Base-by-base conservation (phyloP, 2,329 filamentous ascomycete species). In the Pseudogymnoascus sp. region DNA sequence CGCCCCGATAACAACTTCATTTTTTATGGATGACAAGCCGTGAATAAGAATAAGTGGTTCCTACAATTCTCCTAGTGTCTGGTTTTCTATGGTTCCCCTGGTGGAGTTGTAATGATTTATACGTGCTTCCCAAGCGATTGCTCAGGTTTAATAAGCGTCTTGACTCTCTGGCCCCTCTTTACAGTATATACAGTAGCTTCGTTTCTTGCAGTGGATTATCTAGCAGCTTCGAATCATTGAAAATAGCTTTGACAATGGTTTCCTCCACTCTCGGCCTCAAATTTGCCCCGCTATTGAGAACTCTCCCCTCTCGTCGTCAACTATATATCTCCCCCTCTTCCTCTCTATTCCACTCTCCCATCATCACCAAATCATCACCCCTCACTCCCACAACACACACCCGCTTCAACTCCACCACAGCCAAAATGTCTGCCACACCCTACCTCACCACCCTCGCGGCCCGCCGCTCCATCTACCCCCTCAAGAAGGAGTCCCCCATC, bases 381-480 rank as follows among this genome's bases (percentile, higher is more conserved):
- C 23, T 6, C 50, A 56, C 7, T 11, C 7, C 23, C 21, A 14
- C 31, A 4, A 42, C 40, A 8, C 16, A 42, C 40, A 2, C 1
- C 16, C 40, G 40, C 40, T 10, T 4, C 50, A 63, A 47, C 53
- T 62, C n/a, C 42, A 42, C 40, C 65, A 65, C 69, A 74, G 16
- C n/a, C n/a, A 78, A 72, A 70, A 81, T 80, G 78, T 73, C 78
- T 16, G 59, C 59, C n/a, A 37, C 79, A 66, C 63, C 79, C 66
- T 79, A 91, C 78, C 75, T 91, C 74, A 59, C 62, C 0, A 79
- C 86, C 66, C 81, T 85, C 72, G 83, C 85, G 78, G 74, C 77
- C 74, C 88, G 90, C 73, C 88, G 89, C 76, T 82, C 84, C 73
- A 77, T 82, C 80, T 91, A 92, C 79, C 75, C 79, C 61, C 83